Evolutionary conservation across 2,329 filamentous ascomycete species (phyloP).

Genomic region (Scopulariopsis brevicaulis): DNA sequence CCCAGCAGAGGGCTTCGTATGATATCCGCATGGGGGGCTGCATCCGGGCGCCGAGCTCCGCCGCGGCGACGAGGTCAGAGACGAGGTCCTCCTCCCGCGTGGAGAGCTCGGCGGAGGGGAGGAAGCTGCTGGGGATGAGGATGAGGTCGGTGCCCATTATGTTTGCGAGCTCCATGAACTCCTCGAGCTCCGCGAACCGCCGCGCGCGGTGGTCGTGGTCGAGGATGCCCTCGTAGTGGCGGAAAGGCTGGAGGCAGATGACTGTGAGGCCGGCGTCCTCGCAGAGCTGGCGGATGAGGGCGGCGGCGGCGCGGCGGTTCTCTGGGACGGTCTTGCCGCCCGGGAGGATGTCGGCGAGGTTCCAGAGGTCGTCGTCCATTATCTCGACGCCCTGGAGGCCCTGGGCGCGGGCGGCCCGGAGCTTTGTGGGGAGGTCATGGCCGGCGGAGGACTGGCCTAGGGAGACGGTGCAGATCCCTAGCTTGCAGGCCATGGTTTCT

Average conservation of each 20-base stretch:
- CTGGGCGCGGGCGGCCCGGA: constrained; percentile 53
- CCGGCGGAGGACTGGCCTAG: constrained; percentile 59
- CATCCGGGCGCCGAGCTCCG: constrained; percentile 52
- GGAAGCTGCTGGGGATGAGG: constrained; percentile 62
- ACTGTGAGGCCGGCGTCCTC: constrained; percentile 41
- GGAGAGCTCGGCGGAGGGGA: constrained; percentile 33
- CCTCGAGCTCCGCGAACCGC: constrained; percentile 49
- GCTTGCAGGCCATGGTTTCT: constrained; percentile 37
- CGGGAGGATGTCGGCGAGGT: constrained; percentile 36
- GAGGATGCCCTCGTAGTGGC: constrained; percentile 63
- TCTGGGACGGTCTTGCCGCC: constrained; percentile 22
- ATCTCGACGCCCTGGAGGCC: constrained; percentile 63
- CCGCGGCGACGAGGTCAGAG: constrained; percentile 49
- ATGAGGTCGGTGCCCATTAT: constrained; percentile 60
- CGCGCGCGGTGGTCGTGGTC: constrained; percentile 46
- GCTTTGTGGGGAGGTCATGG: constrained; percentile 55
- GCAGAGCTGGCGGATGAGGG: constrained; percentile 45
- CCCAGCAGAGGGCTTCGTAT: constrained; percentile 66
- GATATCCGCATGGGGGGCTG: constrained; percentile 52
- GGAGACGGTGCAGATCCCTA: constrained; percentile 67
- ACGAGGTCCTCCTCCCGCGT: constrained; percentile 43
- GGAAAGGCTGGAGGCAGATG: constrained; percentile 65
- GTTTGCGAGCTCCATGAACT: constrained; percentile 59
- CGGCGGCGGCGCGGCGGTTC: constrained; percentile 46
- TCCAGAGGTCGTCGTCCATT: constrained; percentile 66